Evolutionary conservation across 345 rosid genomes (phyloP).

Genomic region (Fremontodendron californicum): DNA sequence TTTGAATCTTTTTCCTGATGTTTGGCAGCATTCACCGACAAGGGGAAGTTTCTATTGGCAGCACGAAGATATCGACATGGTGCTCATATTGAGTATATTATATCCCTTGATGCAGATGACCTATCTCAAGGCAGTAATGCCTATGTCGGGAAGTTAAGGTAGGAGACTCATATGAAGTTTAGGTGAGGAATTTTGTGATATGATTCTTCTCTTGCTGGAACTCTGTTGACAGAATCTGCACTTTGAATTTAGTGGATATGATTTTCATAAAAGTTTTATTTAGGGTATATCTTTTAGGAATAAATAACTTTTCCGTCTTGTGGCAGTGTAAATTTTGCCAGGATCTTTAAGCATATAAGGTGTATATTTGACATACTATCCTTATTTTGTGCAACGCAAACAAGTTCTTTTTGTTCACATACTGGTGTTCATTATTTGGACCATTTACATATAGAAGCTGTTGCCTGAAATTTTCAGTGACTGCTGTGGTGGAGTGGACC

Average conservation of each 20-base stretch:
- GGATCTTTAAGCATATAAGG: not conserved
- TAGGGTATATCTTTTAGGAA: not conserved
- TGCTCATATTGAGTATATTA: slow-evolving; percentile 75
- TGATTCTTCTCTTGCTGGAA: slow-evolving; percentile 1
- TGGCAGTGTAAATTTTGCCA: not conserved
- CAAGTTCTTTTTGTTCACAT: not conserved
- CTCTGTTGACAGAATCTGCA: not conserved
- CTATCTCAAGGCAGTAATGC: slow-evolving; percentile 92
- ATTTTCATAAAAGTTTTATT: not conserved
- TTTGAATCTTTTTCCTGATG: not conserved
- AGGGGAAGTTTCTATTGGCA: slow-evolving; percentile 92
- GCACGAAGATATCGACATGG: slow-evolving; percentile 79
- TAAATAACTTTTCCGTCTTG: not conserved
- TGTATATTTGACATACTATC: not conserved
- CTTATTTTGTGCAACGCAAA: not conserved
- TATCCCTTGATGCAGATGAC: slow-evolving; percentile 80
- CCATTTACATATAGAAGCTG: not conserved
- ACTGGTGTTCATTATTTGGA: not conserved
- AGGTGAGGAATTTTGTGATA: not conserved
- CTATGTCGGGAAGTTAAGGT: slow-evolving; percentile 91
- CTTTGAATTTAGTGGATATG: not conserved
- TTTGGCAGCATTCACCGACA: slow-evolving; percentile 62
- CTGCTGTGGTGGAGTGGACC: not conserved
- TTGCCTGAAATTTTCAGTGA: not conserved
- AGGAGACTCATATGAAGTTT: slow-evolving; percentile 3